Evolutionary conservation across 352 stramenopile genomes (phyloP).

Genomic region (Phytophthora pisi): DNA sequence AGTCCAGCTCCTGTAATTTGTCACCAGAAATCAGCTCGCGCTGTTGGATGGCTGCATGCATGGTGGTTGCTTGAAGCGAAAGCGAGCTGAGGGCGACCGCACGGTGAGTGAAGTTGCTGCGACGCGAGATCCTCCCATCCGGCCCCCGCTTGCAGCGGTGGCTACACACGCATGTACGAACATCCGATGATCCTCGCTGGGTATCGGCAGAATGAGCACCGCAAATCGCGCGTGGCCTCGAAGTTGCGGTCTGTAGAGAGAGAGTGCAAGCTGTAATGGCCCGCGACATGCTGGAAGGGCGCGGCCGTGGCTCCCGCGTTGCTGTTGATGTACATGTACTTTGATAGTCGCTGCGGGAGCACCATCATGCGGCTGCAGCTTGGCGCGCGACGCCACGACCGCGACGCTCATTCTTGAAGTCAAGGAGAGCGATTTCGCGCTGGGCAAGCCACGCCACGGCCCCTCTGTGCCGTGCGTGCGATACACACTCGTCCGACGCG

Average conservation of each 20-base stretch:
- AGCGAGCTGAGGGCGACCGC: too few species aligned
- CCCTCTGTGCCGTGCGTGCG: background rate
- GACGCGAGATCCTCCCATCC: conserved; percentile 1
- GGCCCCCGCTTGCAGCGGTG: background rate
- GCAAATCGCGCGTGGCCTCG: conserved; percentile 19
- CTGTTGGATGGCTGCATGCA: background rate
- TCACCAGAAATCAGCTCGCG: background rate
- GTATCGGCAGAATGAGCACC: conserved; percentile 7
- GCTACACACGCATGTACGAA: background rate
- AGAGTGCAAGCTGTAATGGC: conserved; percentile 13
- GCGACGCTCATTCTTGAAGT: conserved; percentile 26
- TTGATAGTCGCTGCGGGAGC: conserved; percentile 25
- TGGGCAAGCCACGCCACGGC: conserved; percentile 18
- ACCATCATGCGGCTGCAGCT: conserved; percentile 1
- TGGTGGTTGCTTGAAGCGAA: background rate
- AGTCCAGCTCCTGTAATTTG: conserved; percentile 10
- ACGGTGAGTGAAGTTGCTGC: background rate
- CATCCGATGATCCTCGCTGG: conserved; percentile 19
- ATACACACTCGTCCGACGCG: background rate
- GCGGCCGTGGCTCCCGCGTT: background rate
- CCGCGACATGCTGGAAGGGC: conserved; percentile 18
- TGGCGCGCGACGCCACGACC: conserved; percentile 15
- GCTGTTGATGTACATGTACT: conserved; percentile 17
- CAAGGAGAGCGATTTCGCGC: conserved; percentile 26
- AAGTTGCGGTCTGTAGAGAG: conserved; percentile 3